These are phyloP conservation scores for Fragilaria crotonensis DNA, from an alignment of 108 stramenopile genomes.

Conservation along the genomic window DNA sequence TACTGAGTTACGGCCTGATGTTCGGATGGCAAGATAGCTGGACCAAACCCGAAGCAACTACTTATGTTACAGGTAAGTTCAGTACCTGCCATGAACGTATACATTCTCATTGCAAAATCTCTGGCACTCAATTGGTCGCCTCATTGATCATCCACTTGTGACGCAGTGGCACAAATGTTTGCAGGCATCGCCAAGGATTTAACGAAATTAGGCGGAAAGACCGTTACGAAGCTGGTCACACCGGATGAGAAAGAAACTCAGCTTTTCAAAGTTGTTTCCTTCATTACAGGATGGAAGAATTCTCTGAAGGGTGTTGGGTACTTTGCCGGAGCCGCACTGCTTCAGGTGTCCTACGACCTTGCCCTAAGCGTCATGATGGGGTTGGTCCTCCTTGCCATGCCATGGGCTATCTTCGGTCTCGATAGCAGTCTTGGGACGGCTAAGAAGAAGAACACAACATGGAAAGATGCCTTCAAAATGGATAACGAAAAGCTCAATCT, in stretches of 20 bases:
- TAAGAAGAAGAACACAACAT: conserved; percentile 63
- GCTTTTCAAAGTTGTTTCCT: conserved; percentile 79
- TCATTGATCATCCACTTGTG: too few species aligned
- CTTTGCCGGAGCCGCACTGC: conserved; percentile 71
- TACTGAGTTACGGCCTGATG: conserved; percentile 61
- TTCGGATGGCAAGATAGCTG: conserved; percentile 80
- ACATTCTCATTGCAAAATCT: too few species aligned
- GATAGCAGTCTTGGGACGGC: conserved; percentile 76
- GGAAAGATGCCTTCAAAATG: conserved; percentile 66
- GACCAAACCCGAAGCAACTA: conserved; percentile 49
- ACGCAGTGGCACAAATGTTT: conserved; percentile 88
- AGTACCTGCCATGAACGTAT: too few species aligned
- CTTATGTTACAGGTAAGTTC: conserved; percentile 68
- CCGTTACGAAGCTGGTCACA: conserved; percentile 90
- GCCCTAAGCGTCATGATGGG: conserved; percentile 84
- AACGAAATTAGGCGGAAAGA: conserved; percentile 92
- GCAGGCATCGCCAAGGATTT: conserved; percentile 93
- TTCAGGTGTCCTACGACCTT: conserved; percentile 67
- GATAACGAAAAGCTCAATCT: conserved; percentile 82
- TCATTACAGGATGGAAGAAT: conserved; percentile 94
- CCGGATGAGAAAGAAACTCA: conserved; percentile 82
- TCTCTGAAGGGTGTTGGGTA: conserved; percentile 91
- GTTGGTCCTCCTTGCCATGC: conserved; percentile 73
- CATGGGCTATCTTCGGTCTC: conserved; percentile 79
- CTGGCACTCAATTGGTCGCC: too few species aligned